Conservation (phyloP, 805 yeast genomes). For the Yamadazyma endophytica region DNA sequence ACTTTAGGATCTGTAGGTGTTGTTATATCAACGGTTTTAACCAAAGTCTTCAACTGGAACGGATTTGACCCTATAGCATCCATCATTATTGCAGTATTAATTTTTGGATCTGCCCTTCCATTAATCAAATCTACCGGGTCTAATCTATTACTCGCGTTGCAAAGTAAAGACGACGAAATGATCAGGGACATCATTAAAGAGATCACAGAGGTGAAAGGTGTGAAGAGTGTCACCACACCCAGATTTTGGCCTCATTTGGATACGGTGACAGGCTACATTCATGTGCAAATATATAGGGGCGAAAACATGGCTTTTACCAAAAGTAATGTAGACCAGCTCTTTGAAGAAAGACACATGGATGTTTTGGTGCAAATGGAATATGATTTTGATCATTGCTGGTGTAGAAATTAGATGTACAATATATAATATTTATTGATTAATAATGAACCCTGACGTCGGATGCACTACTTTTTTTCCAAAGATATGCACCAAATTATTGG, state of each 20-base stretch:
- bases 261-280: conserved; percentile 61
- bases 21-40: conserved; percentile 79
- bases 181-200: conserved; percentile 67
- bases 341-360: conserved; percentile 46
- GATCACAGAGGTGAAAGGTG: conserved; percentile 68
- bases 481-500: no score
- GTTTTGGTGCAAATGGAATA: conserved; percentile 68
- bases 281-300: conserved; percentile 66
- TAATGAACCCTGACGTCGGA: no score
- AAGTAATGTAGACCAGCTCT: conserved; percentile 53
- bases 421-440: no score
- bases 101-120: conserved; percentile 80
- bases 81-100: conserved; percentile 74
- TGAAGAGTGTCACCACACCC: conserved; percentile 81
- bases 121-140: conserved; percentile 76
- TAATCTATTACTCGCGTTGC: conserved; percentile 62
- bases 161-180: conserved; percentile 53
- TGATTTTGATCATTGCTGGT: conserved; percentile 66
- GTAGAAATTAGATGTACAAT: no score
- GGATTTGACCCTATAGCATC: conserved; percentile 94
- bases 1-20: conserved; percentile 97
- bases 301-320: conserved; percentile 61
- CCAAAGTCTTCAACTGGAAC: conserved; percentile 60
- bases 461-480: no score
- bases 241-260: conserved; percentile 76